Evolutionary conservation across 1,284 basidiomycete species (phyloP).

Genomic region (Boletus holoroseus): DNA sequence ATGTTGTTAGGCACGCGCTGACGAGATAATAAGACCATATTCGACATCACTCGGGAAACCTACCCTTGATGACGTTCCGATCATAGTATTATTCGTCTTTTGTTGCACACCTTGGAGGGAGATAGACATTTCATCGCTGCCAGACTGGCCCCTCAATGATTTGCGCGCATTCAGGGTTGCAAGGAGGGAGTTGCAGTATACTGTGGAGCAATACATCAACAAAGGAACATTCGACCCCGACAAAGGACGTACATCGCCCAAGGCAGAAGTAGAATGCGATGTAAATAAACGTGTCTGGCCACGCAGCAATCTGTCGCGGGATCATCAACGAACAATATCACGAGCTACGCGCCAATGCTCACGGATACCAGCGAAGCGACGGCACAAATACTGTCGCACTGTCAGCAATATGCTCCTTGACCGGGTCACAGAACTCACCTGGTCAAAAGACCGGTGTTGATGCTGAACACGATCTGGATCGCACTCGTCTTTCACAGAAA

Average conservation of each 20-base stretch:
- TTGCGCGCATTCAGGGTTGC: slow-evolving; percentile 48
- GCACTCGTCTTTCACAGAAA: not conserved
- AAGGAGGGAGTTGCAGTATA: slow-evolving; percentile 50
- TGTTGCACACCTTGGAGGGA: slow-evolving; percentile 32
- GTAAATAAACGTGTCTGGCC: slow-evolving; percentile 45
- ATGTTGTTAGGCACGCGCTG: slow-evolving; percentile 31
- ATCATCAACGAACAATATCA: not conserved
- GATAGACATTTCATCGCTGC: slow-evolving; percentile 31
- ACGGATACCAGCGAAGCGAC: slow-evolving; percentile 44
- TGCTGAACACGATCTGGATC: slow-evolving; percentile 42
- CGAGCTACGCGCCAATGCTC: slow-evolving; percentile 4
- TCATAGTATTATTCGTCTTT: slow-evolving; percentile 22
- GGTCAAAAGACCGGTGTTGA: slow-evolving; percentile 47
- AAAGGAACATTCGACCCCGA: not conserved
- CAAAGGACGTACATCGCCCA: slow-evolving; percentile 38
- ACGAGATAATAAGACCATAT: slow-evolving; percentile 8
- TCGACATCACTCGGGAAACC: not conserved
- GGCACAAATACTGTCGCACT: slow-evolving; percentile 33
- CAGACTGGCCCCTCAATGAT: slow-evolving; percentile 30
- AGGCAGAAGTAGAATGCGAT: slow-evolving; percentile 51
- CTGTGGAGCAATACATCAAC: slow-evolving; percentile 21
- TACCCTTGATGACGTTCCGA: slow-evolving; percentile 21
- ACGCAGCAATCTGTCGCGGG: slow-evolving; percentile 33
- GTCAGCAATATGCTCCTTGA: not conserved
- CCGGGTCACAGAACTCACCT: slow-evolving; percentile 13